These are phyloP conservation scores for Gossypium schwendimanii DNA, from an alignment of 441 rosid species.

Conservation along the genomic window DNA sequence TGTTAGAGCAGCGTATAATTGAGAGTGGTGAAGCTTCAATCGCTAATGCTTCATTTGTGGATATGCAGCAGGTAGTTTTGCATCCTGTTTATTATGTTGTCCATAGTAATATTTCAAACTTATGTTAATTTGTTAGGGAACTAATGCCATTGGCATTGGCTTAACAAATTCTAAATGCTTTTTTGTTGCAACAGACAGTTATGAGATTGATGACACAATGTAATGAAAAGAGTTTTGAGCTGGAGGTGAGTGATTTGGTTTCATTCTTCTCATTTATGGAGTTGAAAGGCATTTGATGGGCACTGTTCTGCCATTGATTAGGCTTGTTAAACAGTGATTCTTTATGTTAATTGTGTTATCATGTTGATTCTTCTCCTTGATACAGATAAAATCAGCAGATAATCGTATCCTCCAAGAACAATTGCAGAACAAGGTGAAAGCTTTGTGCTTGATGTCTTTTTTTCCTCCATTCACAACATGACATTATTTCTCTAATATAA, in stretches of 20 bases:
- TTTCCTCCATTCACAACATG: background rate
- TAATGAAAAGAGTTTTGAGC: constrained; percentile 87
- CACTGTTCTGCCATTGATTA: background rate
- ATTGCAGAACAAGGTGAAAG: constrained; percentile 71
- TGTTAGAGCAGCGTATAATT: constrained; percentile 71
- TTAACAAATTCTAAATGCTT: constrained; percentile 16
- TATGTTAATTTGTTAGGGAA: constrained; percentile 5
- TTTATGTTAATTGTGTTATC: constrained; percentile 10
- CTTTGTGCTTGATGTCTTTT: constrained; percentile 2
- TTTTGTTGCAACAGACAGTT: constrained; percentile 55
- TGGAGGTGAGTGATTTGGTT: constrained; percentile 58
- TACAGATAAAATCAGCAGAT: constrained; percentile 89
- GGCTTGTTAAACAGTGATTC: constrained; percentile 2
- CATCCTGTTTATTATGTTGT: background rate
- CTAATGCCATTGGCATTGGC: background rate
- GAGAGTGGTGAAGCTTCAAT: constrained; percentile 91
- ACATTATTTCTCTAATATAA: background rate
- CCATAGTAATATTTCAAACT: background rate
- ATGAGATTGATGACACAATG: constrained; percentile 84
- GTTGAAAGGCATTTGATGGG: background rate
- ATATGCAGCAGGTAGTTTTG: constrained; percentile 84
- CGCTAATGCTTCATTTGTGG: constrained; percentile 81
- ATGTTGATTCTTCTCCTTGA: constrained; percentile 20
- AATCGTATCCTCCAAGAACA: constrained; percentile 94
- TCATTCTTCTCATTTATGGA: background rate